Conservation (phyloP, 2,329 filamentous ascomycete genomes). For the Xylaria sp. region DNA sequence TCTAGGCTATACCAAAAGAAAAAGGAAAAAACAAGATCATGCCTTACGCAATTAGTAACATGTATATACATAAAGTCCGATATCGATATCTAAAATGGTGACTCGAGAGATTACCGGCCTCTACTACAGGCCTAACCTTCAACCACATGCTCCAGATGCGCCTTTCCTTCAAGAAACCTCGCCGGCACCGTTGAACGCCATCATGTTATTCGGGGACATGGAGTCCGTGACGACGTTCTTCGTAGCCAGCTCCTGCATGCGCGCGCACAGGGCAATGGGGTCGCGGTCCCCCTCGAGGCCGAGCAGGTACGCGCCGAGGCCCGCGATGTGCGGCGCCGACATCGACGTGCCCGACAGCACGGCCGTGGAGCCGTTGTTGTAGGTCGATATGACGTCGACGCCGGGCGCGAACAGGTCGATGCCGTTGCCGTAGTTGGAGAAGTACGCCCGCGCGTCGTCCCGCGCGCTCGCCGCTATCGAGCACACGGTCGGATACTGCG, state of each 20-base stretch:
- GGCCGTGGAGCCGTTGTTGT: conserved; percentile 50
- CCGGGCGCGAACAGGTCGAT: conserved; percentile 58
- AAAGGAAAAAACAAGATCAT: background rate
- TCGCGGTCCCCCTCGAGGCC: conserved; percentile 56
- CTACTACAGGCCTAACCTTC: conserved; percentile 5
- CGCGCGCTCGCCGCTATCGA: conserved; percentile 49
- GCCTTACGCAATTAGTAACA: conserved; percentile 8
- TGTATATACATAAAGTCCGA: background rate
- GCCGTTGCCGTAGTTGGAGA: conserved; percentile 49
- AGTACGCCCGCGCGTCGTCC: conserved; percentile 42
- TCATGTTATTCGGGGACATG: conserved; percentile 38
- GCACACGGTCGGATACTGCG: conserved; percentile 48
- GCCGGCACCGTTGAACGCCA: conserved; percentile 41
- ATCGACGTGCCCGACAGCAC: conserved; percentile 59
- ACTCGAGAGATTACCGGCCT: background rate
- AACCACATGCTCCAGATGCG: background rate
- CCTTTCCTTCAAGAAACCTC: background rate
- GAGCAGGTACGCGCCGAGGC: conserved; percentile 58
- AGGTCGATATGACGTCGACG: conserved; percentile 53
- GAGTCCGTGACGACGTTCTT: conserved; percentile 37
- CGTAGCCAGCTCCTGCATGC: conserved; percentile 43
- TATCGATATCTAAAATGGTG: background rate
- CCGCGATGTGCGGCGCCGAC: conserved; percentile 56
- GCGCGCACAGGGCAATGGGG: conserved; percentile 40
- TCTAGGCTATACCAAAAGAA: background rate